Percentiles rank a stretch among this genome's conserved stretches.
Evolutionary conservation across 2,329 filamentous ascomycete species (phyloP).

Genomic region (Diaporthe citrichinensis): DNA sequence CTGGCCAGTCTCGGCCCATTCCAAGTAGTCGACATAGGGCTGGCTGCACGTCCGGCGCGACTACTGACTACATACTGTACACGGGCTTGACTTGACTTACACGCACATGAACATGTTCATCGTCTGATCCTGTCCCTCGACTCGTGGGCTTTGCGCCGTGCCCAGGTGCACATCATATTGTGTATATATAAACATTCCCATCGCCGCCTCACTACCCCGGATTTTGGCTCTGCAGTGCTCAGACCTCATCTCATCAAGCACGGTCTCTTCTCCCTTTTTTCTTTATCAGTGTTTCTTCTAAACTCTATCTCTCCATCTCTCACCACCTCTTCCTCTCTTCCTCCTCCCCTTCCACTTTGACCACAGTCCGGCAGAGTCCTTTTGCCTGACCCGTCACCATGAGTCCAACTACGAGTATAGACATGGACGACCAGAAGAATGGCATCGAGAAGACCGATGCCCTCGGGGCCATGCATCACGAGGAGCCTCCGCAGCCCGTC

Average conservation of each 20-base stretch:
- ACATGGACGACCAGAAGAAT: slow-evolving; percentile 24
- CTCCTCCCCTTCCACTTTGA: neutral
- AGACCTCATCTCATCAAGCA: slow-evolving; percentile 20
- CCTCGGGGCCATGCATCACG: slow-evolving; percentile 29
- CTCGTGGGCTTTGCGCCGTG: slow-evolving; percentile 9
- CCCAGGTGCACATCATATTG: neutral
- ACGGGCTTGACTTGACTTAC: slow-evolving; percentile 6
- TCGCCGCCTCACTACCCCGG: slow-evolving; percentile 23
- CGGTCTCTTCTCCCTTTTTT: neutral
- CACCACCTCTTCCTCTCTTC: neutral
- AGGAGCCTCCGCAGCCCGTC: slow-evolving; percentile 14
- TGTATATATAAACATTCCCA: slow-evolving; percentile 30
- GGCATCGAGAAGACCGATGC: slow-evolving; percentile 27
- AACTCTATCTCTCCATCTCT: neutral
- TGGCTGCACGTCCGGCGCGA: neutral
- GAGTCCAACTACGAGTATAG: slow-evolving; percentile 22
- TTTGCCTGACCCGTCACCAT: slow-evolving; percentile 5
- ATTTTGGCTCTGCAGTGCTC: slow-evolving; percentile 28
- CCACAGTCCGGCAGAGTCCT: neutral
- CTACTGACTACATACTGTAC: neutral
- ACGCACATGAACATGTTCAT: slow-evolving; percentile 24
- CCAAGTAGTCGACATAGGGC: slow-evolving; percentile 10
- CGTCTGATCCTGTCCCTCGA: slow-evolving; percentile 22
- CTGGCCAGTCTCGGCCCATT: neutral
- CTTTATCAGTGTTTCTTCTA: neutral